Evolutionary conservation across 352 stramenopile genomes (phyloP), one percentile per base, ranked within the genome.

Genomic region (Phytophthora hibernalis): DNA sequence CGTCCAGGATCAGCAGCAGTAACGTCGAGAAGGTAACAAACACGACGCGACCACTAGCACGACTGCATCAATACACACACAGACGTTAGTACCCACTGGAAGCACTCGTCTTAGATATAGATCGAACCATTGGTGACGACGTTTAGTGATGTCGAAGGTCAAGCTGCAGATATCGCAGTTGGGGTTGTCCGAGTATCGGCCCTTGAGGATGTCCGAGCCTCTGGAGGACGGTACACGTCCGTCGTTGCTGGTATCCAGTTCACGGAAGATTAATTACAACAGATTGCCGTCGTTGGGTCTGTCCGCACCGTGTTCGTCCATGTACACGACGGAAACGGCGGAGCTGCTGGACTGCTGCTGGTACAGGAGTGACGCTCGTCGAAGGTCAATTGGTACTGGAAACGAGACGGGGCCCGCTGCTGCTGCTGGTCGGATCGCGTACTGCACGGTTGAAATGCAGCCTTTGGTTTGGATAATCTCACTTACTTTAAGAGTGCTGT

Each of bases 121-220:
- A 28, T 62, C 65, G 33, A 26, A 89, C 80, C 82, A 92, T 45
- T 89, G 83, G 33, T 92, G 83, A 18, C 83, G 80, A 12, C 70
- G 79, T 52, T 86, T 83, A 21, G 77, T 79, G 42, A 92, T 65
- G 37, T 92, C 83, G 35, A 92, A 92, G 11, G 33, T 30, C n/a
- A 81, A 50, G n/a, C 48, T 54, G 70, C 83, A 92, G 30, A 90
- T 70, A 45, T 90, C 81, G 72, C 81, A 90, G 51, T 85, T 87
- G 2, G 83, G 83, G 40, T 92, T 79, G 54, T 88, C 74, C 8
- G 72, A 64, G 62, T 92, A 92, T 13, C 81, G 81, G 1, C 69
- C 51, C 12, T 50, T 78, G 20, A 87, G 57, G 21, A 88, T 59
- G 2, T 76, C 77, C 24, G 68, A 69, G 37, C 67, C 42, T 30